Base-by-base conservation (phyloP, 2,329 filamentous ascomycete species). In the Alternaria hordeiaustralica region DNA sequence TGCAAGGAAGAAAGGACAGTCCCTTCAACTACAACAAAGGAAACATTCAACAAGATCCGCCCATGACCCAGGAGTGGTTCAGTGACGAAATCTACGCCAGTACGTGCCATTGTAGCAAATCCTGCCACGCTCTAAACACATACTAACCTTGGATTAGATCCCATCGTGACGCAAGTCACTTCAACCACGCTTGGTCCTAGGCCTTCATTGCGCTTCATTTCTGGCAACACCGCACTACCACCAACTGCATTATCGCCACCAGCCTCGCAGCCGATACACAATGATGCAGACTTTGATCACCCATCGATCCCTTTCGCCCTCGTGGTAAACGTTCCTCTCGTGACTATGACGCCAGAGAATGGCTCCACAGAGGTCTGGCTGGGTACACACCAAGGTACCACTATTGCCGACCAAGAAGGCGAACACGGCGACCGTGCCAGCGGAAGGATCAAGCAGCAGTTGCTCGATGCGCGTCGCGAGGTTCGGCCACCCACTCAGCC, bases 21-120 rank as follows among this genome's bases (percentile, higher is more conserved):
- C 83, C 84, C 0, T 90, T 85, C 80, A 90, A 90, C 68, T 89
- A 89, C 71, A 89, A 89, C 70, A 83, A 83, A 51, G 87, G 86
- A 2, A 90, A 89, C 65, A 80, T 89, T 33, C 87, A 90, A 65
- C 88, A 90, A 71, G 87, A 89, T 66, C 81, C 88, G 0, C 87
- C 86, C 0, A 82, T 86, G 3, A 82, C 84, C 0, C 75, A 78
- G 0, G 75, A 85, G 46, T 75, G 65, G 67, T 78, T 76, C 55
- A 69, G 59, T 28, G 65, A 72, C 9, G 65, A 71, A 1, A 85
- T 89, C 25, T 88, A 89, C 60, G 74, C 85, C 11, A 90, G 87
- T 88, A 75, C 55, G 80, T 67, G 9, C 45, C 20, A 20, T 6
- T 11, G 10, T 7, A 23, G 26, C n/a, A 28, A 26, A 11, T 9